Conservation (phyloP, 805 yeast genomes). For the Saccharomycopsis microspora region DNA sequence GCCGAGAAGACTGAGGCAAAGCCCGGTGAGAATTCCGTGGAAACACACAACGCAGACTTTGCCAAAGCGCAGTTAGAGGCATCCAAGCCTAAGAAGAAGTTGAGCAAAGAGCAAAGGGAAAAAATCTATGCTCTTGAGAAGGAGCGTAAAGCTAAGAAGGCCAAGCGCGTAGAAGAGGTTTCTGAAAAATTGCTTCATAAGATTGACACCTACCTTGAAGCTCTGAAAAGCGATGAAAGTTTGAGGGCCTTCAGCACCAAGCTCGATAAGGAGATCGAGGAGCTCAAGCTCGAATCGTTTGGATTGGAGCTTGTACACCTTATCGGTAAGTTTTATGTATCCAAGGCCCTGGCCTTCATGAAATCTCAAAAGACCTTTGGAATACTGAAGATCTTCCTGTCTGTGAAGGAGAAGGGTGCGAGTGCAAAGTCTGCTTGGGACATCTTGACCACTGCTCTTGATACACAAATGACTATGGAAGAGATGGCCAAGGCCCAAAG, state of each 20-base stretch:
- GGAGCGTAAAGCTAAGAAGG: constrained; percentile 40
- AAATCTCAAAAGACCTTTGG: constrained; percentile 78
- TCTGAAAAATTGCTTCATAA: constrained; percentile 35
- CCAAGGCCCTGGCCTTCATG: constrained; percentile 63
- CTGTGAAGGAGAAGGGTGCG: constrained; percentile 75
- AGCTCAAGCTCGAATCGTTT: constrained; percentile 87
- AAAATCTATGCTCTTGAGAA: constrained; percentile 38
- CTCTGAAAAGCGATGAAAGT: constrained; percentile 35
- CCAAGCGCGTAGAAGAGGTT: constrained; percentile 38
- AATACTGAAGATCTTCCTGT: constrained; percentile 70
- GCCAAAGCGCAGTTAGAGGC: constrained; percentile 26
- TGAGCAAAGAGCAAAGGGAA: constrained; percentile 34
- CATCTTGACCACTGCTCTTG: constrained; percentile 74
- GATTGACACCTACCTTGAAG: constrained; percentile 33
- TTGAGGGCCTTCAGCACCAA: constrained; percentile 37
- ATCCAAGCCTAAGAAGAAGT: constrained; percentile 19
- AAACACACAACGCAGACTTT: constrained; percentile 10
- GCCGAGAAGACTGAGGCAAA: neutral
- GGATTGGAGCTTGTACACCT: constrained; percentile 81
- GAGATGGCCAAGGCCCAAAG: constrained; percentile 67
- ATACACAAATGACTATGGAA: constrained; percentile 72
- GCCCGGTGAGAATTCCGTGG: constrained; percentile 7
- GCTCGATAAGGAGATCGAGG: constrained; percentile 55
- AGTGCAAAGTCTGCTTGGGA: constrained; percentile 75
- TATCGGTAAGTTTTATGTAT: constrained; percentile 68